Evolutionary conservation across 441 rosid genomes (phyloP).

Genomic region (Eruca vesicaria): DNA sequence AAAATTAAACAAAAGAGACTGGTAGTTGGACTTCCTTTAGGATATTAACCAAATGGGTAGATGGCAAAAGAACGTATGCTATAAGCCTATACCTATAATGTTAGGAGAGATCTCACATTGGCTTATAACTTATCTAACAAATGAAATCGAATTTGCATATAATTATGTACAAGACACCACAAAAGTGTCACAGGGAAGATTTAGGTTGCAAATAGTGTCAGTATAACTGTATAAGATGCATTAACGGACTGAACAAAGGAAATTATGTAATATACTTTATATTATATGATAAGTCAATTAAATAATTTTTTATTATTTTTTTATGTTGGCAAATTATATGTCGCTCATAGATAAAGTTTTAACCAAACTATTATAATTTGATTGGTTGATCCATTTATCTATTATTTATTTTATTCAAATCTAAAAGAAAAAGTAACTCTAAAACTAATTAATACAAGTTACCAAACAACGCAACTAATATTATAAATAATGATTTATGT

Average conservation of each 20-base stretch:
- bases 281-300: too few species aligned
- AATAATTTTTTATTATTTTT: too few species aligned
- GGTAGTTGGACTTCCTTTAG: neutral
- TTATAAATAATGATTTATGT: too few species aligned
- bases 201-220: neutral
- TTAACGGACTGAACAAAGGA: neutral
- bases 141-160: neutral
- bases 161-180: neutral
- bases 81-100: neutral
- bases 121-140: neutral
- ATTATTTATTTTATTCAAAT: too few species aligned
- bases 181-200: neutral
- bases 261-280: too few species aligned
- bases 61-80: conserved; percentile 2
- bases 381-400: too few species aligned
- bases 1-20: neutral
- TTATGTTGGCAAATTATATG: too few species aligned
- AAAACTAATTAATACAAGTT: too few species aligned
- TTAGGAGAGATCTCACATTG: neutral
- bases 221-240: neutral
- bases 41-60: conserved; percentile 2
- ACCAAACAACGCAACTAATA: too few species aligned
- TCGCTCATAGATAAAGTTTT: too few species aligned
- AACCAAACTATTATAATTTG: too few species aligned
- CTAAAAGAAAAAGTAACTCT: too few species aligned